Conservation (phyloP, 2,329 filamentous ascomycete species). For the Diaporthe capsici region DNA sequence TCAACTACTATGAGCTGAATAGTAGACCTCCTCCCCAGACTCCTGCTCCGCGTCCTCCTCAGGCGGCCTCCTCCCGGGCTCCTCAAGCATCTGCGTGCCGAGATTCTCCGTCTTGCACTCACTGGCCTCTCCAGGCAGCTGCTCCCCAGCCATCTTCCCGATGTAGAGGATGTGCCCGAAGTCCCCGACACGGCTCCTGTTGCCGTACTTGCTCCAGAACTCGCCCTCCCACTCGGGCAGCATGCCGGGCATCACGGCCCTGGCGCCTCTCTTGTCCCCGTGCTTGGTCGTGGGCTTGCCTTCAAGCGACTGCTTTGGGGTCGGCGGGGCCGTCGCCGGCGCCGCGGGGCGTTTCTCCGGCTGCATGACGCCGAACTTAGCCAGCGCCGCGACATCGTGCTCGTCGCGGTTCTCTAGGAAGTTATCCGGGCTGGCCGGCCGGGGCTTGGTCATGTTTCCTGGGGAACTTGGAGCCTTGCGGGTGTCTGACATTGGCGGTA, state of each 20-base stretch:
- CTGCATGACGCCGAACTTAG: not conserved
- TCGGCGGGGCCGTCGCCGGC: not conserved
- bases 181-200: constrained; percentile 44
- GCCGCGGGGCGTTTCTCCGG: not conserved
- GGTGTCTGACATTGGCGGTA: not conserved
- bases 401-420: not conserved
- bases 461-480: not conserved
- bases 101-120: not conserved
- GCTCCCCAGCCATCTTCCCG: not conserved
- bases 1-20: not conserved
- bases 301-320: not conserved
- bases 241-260: not conserved
- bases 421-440: not conserved
- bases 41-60: too few species aligned
- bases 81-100: not conserved
- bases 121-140: not conserved
- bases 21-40: not conserved
- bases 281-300: not conserved
- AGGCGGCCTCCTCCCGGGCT: not conserved
- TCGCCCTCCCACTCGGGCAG: constrained; percentile 43
- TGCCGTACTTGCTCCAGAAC: constrained; percentile 45
- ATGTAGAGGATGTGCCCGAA: constrained; percentile 9
- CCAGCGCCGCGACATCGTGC: not conserved
- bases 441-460: not conserved
- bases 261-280: not conserved